Evolutionary conservation across 208 protist species (phyloP), one percentile per base, ranked within the genome.

Genomic region (Blastocrithidia nonstop): DNA sequence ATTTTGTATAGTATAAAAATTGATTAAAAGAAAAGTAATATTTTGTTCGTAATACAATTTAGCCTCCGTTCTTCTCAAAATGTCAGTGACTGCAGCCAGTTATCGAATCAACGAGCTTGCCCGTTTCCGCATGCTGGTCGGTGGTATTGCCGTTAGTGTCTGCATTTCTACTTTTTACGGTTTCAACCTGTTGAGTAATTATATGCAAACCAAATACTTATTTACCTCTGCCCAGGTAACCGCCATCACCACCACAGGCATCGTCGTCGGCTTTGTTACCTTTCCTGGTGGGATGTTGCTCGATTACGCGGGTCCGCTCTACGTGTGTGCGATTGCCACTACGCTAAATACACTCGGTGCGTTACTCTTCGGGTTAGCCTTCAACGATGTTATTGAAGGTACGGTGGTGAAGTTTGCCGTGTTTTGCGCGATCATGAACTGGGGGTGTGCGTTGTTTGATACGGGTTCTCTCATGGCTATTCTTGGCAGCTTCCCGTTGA

Each of bases 391-490:
- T n/a, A 67, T 84, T 40, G 40, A 33, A 15, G 47, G 41, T 23
- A 36, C 9, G 8, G 54, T 71, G 1, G 16, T 63, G 28, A 54
- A 38, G 8, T 66, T 83, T 36, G 24, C 58, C 36, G 45, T 82
- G 23, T 77, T 77, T 45, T 59, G 54, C 38, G 67, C 67, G 20
- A 63, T 82, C 31, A 47, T 76, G 54, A 65, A 73, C 50, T 57
- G 71, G 26, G 72, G 72, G 25, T 73, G 66, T 17, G 19, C 54
- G n/a, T 61, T 45, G 17, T 71, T 83, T 33, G 73, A 78, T 27
- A 56, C 59, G 8, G 66, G 61, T 17, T 66, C 73, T n/a, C 52
- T 83, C n/a, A 83, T 83, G 73, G 52, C 73, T 3, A 26, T 74
- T 6, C 48, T 83, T 11, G 55, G 52, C 38, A 76, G 45, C 51